These are phyloP conservation scores for Fraxinus angustifolia DNA, from an alignment of 305 asterid genomes.

Conservation along the genomic window DNA sequence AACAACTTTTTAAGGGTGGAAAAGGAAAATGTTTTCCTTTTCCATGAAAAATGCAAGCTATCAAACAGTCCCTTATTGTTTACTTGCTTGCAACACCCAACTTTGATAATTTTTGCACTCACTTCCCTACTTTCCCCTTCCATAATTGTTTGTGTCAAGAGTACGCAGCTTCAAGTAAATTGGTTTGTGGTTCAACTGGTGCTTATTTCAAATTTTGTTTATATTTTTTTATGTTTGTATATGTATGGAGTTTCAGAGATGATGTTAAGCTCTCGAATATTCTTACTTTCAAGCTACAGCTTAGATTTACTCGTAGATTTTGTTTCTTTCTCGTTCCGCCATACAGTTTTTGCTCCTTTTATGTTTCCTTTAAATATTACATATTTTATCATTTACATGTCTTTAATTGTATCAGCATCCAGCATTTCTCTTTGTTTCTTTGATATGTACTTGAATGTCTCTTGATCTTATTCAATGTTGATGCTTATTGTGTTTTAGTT, in stretches of 20 bases:
- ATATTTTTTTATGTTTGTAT: not conserved
- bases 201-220: not conserved
- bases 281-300: not conserved
- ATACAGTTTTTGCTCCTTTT: not conserved
- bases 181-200: not conserved
- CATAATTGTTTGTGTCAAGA: not conserved
- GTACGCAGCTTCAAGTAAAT: not conserved
- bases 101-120: not conserved
- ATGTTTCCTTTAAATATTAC: conserved; percentile 6
- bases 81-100: not conserved
- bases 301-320: not conserved
- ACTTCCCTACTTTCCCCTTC: not conserved
- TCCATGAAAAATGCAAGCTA: too few species aligned
- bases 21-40: too few species aligned
- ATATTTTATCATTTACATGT: not conserved
- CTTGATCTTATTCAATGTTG: not conserved
- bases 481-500: not conserved
- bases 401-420: not conserved
- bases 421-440: not conserved
- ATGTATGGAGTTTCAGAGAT: not conserved
- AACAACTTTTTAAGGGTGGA: too few species aligned
- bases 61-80: not conserved
- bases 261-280: not conserved
- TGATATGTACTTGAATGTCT: conserved; percentile 5
- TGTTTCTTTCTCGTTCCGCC: conserved; percentile 6